Percentiles rank a stretch among this genome's conserved stretches.
These are phyloP conservation scores for Glutinoglossum americanum DNA, from an alignment of 495 filamentous ascomycete genomes.

Conservation along the genomic window DNA sequence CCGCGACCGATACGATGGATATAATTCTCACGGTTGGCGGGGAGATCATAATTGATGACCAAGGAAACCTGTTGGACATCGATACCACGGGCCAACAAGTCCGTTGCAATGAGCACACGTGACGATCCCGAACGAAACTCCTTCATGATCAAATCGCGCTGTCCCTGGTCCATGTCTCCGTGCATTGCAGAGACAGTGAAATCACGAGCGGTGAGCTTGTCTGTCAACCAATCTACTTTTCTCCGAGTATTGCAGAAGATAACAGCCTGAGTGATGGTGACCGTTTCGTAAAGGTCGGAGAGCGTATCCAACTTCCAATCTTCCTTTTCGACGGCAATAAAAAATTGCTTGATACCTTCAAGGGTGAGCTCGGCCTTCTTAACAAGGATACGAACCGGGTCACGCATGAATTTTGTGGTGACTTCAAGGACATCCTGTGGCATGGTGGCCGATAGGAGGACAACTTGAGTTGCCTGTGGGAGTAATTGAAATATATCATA, in stretches of 20 bases:
- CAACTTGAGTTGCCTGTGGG: constrained; percentile 88
- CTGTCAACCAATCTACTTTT: constrained; percentile 98
- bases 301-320: constrained; percentile 99
- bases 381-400: constrained; percentile 95
- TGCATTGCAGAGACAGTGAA: constrained; percentile 99
- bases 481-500: constrained; percentile 98
- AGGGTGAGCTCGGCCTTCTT: constrained; percentile 98
- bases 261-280: constrained; percentile 97
- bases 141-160: constrained; percentile 96
- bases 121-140: constrained; percentile 95
- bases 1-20: constrained; percentile 95
- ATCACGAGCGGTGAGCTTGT: constrained; percentile 94
- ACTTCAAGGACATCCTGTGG: constrained; percentile 97
- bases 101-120: constrained; percentile 92
- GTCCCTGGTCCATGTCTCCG: constrained; percentile 95
- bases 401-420: constrained; percentile 99
- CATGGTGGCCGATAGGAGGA: constrained; percentile 90
- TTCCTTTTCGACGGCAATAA: constrained; percentile 98
- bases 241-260: constrained; percentile 99
- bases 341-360: constrained; percentile 97
- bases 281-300: constrained; percentile 94
- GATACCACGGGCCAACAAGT: constrained; percentile 94
- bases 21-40: constrained; percentile 98
- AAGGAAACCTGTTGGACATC: constrained; percentile 98
- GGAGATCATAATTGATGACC: constrained; percentile 98